Conservation (phyloP, 169 alveolate genomes). For the Neospora caninum region DNA sequence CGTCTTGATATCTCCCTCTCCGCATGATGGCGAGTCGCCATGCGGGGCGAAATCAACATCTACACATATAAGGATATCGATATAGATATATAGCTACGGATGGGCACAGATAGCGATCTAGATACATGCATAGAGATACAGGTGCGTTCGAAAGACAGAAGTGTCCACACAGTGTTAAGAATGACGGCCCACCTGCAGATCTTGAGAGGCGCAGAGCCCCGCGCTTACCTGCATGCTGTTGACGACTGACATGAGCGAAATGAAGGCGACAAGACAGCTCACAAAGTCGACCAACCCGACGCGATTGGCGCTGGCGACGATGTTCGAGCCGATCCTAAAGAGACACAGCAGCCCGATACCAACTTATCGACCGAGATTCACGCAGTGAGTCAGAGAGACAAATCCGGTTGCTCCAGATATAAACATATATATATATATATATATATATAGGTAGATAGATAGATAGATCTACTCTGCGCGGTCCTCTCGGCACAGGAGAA, state of each 20-base stretch:
- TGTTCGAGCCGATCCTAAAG: slow-evolving; percentile 7
- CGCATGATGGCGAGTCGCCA: too few relatives aligned
- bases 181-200: too few relatives aligned
- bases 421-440: too few relatives aligned
- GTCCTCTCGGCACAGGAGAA: too few relatives aligned
- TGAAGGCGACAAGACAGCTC: neutral
- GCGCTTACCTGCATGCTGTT: neutral
- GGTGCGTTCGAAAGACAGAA: too few relatives aligned
- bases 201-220: too few relatives aligned
- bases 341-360: neutral
- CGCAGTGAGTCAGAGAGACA: neutral
- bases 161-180: too few relatives aligned
- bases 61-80: neutral
- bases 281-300: neutral
- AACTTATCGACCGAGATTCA: neutral
- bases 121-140: too few relatives aligned
- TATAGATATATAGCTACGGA: neutral
- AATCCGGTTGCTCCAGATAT: too few relatives aligned
- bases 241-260: neutral
- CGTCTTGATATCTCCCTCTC: too few relatives aligned
- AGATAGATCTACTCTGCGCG: neutral
- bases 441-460: neutral
- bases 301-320: neutral
- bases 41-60: too few relatives aligned
- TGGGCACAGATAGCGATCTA: too few relatives aligned